phyloP scores from a whole-genome alignment of 306 rosid genomes.

The Vigna mungo region DNA sequence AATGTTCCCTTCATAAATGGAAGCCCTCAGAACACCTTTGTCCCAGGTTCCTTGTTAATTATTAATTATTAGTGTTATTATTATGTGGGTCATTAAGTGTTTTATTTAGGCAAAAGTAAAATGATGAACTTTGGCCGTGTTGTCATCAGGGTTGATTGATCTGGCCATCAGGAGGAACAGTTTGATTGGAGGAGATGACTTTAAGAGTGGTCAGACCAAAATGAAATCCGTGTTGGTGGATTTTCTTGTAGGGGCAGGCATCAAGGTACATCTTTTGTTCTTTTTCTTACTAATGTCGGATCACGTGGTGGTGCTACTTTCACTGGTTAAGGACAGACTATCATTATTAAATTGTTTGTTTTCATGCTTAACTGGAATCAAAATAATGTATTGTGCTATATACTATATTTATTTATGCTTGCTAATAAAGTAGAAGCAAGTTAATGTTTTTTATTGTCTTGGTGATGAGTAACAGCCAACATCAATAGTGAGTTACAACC shows the following conservation, averaged over 20 bases:
- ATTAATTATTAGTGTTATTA: neutral
- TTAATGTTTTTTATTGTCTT: neutral
- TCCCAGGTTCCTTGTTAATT: constrained; percentile 65
- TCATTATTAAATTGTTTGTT: constrained; percentile 2
- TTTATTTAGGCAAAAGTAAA: neutral
- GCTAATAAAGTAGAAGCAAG: neutral
- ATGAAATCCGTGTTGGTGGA: constrained; percentile 98
- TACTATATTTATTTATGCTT: neutral
- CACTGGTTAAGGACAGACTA: neutral
- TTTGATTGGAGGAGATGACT: constrained; percentile 97
- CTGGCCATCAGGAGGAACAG: constrained; percentile 80
- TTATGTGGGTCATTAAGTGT: neutral
- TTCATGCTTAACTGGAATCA: neutral
- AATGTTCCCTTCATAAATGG: constrained; percentile 94
- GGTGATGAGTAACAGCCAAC: constrained; percentile 71
- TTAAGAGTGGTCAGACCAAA: constrained; percentile 99
- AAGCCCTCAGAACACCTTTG: constrained; percentile 98
- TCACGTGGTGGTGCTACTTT: constrained; percentile 12
- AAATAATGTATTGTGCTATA: neutral
- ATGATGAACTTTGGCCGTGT: constrained; percentile 9
- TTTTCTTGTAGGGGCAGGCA: constrained; percentile 98
- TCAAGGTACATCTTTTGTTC: constrained; percentile 61
- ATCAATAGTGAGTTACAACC: constrained; percentile 97
- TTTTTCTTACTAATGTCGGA: neutral
- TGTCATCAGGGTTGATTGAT: constrained; percentile 78